Base-by-base conservation (phyloP, 2,329 filamentous ascomycete genomes). In the Colletotrichum abscissum region DNA sequence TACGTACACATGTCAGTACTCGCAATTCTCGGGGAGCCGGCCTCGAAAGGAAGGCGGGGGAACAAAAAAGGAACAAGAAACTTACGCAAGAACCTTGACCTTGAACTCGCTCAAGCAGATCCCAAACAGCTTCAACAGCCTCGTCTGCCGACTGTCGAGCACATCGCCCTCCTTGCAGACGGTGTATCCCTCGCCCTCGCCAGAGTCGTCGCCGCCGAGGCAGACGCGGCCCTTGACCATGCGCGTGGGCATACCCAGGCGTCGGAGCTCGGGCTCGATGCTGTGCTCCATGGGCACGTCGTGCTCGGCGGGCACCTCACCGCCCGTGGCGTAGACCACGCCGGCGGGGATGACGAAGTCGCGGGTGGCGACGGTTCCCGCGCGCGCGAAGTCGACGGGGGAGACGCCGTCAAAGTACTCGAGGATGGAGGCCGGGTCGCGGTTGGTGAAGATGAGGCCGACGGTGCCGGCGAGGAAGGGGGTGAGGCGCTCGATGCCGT, bases 121-220 rank as follows among this genome's bases (percentile, higher is more conserved):
- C 66, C 95, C 93, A 84, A 99, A 98, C 79, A 98, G 88, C 90
- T 98, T 98, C 83, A 99, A 84, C 80, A 99, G 86, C 76, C 95
- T 93, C 70, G 97, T 98, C 88, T 99, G 97, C 78, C 96, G 90
- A 77, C 94, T 95, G 84, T 98, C 95, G 77, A 99, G 85, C 57
- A 91, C 88, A 80, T 98, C 91, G 12, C 96, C 97, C 83, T 95
- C 92, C 79, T 91, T 92, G 86, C 96, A 98, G 63, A 99, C 91
- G 11, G 88, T 88, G 81, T 95, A 97, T n/a, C 86, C 86, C 67
- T 86, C 85, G 57, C 82, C 85, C 69, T 84, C 80, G 9, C 77
- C 79, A 28, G 16, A 9, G 9, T 87, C 86, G 63, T 88, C 88
- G 76, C 84, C 85, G 72, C 88, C 88, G 63, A 98, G 87, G 76